These are phyloP conservation scores for Anisodus acutangulus DNA, from an alignment of 257 asterid species.

Conservation along the genomic window DNA sequence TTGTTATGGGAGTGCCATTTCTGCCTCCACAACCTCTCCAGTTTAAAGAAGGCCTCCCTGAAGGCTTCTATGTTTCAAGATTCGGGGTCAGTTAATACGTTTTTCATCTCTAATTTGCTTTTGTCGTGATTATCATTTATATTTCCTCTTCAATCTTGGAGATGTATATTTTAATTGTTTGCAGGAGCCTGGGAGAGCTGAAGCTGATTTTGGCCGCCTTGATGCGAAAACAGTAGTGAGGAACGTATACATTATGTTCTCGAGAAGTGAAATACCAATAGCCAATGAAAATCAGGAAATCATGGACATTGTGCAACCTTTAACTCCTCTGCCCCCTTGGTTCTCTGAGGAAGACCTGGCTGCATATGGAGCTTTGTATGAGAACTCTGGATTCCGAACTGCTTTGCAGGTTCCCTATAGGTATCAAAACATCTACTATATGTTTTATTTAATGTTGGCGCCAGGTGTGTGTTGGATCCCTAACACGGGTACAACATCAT, in stretches of 20 bases:
- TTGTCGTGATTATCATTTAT: background rate
- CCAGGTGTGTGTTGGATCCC: background rate
- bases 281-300: conserved; percentile 54
- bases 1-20: conserved; percentile 68
- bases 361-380: conserved; percentile 55
- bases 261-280: conserved; percentile 23
- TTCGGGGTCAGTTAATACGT: conserved; percentile 53
- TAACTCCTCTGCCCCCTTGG: conserved; percentile 63
- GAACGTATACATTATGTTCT: conserved; percentile 45
- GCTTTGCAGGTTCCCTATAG: conserved; percentile 70
- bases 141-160: background rate
- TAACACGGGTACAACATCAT: background rate
- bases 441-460: background rate
- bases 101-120: background rate
- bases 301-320: conserved; percentile 49
- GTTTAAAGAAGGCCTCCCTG: conserved; percentile 48
- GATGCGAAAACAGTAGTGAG: conserved; percentile 49
- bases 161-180: background rate
- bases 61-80: conserved; percentile 77
- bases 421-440: conserved; percentile 35
- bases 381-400: conserved; percentile 63
- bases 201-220: conserved; percentile 59
- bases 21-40: conserved; percentile 46
- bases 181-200: conserved; percentile 61
- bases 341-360: conserved; percentile 60